phyloP scores from a whole-genome alignment of 1,284 basidiomycete species.

The Tilletia horrida region DNA sequence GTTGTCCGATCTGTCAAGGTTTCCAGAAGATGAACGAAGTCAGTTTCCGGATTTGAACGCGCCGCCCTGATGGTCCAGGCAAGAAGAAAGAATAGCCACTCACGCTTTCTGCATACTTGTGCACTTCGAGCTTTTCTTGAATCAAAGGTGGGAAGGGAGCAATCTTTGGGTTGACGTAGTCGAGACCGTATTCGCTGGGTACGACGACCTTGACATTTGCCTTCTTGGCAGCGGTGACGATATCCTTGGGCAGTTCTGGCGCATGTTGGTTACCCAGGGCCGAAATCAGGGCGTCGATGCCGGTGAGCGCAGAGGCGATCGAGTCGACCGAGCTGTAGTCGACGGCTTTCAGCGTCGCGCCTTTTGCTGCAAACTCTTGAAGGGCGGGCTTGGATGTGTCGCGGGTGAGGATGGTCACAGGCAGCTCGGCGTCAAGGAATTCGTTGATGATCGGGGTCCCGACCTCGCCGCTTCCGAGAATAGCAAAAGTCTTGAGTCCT shows the following conservation, averaged over 20 bases:
- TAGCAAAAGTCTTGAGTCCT: constrained; percentile 27
- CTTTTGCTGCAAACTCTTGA: constrained; percentile 19
- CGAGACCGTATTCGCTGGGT: constrained; percentile 48
- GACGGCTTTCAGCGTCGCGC: constrained; percentile 30
- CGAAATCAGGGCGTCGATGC: constrained; percentile 56
- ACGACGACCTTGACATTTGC: constrained; percentile 57
- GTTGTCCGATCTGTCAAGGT: not conserved
- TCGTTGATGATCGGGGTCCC: constrained; percentile 19
- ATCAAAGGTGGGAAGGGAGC: not conserved
- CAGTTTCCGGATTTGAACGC: not conserved
- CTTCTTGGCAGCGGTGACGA: constrained; percentile 54
- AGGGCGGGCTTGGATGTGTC: constrained; percentile 19
- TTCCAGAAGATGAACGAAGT: not conserved
- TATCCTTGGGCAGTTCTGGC: constrained; percentile 47
- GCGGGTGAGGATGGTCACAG: constrained; percentile 29
- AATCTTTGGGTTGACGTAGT: not conserved
- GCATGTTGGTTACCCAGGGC: constrained; percentile 29
- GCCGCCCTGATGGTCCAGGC: not conserved
- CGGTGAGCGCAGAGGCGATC: constrained; percentile 50
- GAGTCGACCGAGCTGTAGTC: constrained; percentile 53
- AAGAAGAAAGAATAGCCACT: not conserved
- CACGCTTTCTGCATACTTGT: not conserved
- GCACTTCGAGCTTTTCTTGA: not conserved
- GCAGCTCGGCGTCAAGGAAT: constrained; percentile 24
- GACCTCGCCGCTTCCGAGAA: constrained; percentile 28